Conservation (phyloP, 441 rosid species). For the Populus hybrid region DNA sequence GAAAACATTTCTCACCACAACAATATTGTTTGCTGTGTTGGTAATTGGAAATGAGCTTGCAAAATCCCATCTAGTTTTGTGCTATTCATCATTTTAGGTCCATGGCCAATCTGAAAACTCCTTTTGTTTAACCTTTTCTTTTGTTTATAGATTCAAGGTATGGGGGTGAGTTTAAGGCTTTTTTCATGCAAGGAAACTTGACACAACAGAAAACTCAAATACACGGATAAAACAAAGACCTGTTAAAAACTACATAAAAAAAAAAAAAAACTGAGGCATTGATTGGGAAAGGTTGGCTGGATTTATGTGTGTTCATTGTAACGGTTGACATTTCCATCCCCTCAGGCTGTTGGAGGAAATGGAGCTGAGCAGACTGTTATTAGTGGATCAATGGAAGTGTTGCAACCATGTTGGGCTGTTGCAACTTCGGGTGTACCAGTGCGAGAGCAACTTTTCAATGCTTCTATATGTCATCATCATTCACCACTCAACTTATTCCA, state of each 20-base stretch:
- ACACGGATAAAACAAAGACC: neutral
- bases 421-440: constrained; percentile 99
- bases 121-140: neutral
- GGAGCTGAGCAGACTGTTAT: constrained; percentile 91
- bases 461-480: constrained; percentile 91
- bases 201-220: neutral
- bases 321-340: constrained; percentile 16
- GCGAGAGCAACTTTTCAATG: constrained; percentile 93
- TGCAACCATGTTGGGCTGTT: constrained; percentile 97
- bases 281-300: constrained; percentile 2
- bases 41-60: neutral
- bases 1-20: neutral
- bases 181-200: neutral
- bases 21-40: neutral
- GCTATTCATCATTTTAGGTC: neutral
- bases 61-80: neutral
- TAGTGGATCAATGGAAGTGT: constrained; percentile 93
- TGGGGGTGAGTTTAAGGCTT: neutral
- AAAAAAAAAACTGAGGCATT: neutral
- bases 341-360: constrained; percentile 95
- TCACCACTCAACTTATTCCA: constrained; percentile 77
- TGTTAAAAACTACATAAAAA: too few relatives aligned
- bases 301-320: constrained; percentile 15
- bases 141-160: neutral
- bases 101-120: neutral